Evolutionary conservation across 305 asterid species (phyloP), one percentile per base, ranked within the genome.

Genomic region (Withania somnifera): DNA sequence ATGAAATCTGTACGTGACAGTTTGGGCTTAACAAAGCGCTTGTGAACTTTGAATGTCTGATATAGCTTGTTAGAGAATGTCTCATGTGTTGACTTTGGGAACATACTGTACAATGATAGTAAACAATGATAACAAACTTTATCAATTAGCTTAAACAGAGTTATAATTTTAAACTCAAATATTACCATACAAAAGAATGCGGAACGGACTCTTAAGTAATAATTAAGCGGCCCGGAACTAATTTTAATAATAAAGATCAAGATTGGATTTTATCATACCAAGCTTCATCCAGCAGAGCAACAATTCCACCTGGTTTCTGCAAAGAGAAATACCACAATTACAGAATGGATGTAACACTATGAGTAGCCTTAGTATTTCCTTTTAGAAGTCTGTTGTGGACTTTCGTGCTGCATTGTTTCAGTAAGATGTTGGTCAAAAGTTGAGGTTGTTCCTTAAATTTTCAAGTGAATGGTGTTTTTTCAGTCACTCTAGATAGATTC

Each of bases 231-330:
- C 47, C 4, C 51, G 28, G 45, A 17, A 28, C 10, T 5, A 28
- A 24, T 28, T 28, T 50, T 75, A 45, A 50, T 75, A 73, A 51
- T 50, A 71, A 80, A 78, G 38, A 47, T 14, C 30, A 82, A 83
- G 78, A 69, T 75, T 68, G 83, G 80, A 66, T 71, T 77, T 82
- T 87, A 15, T 40, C 75, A 17, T 82, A 94, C 98, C 99, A 96
- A 87, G 99, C 99, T 91, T 96, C 99, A 86, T 96, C 99, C 26
- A 95, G 98, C 81, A 95, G 97, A 88, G 96, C 93, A 85, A 95
- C 67, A 79, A 95, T 92, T 84, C 99, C 98, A 76, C 98, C 98
- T 34, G 99, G 99, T 92, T 93, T 96, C 99, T 96, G 99, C 91
- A 88, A 90, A 78, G 84, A 76, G 63, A 77, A 69, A 80, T 34